Percentiles rank a stretch among this genome's conserved stretches.
Conservation (phyloP, 2,329 filamentous ascomycete species). For the Rutstroemia sp. region DNA sequence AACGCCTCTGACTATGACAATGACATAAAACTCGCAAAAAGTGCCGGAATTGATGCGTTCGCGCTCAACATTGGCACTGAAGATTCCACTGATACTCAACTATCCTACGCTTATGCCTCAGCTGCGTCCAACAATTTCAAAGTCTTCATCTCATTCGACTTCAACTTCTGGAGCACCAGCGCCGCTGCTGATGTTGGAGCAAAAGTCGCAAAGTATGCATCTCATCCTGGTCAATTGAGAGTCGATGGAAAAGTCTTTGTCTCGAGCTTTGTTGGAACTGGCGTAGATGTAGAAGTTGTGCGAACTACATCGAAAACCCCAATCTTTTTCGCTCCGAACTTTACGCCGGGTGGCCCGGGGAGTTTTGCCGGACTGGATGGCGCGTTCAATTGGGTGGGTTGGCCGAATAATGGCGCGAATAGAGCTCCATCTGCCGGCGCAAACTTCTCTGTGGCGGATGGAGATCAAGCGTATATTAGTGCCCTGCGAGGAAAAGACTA, state of each 20-base stretch:
- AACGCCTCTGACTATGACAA: slow-evolving; percentile 13
- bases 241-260: slow-evolving; percentile 31
- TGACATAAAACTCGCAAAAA: slow-evolving; percentile 18
- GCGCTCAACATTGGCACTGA: slow-evolving; percentile 29
- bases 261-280: slow-evolving; percentile 45
- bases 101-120: slow-evolving; percentile 25
- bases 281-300: slow-evolving; percentile 32
- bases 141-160: slow-evolving; percentile 31
- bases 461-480: background rate
- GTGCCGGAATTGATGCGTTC: slow-evolving; percentile 31
- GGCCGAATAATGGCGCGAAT: slow-evolving; percentile 7
- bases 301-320: slow-evolving; percentile 22
- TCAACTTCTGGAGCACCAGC: slow-evolving; percentile 12
- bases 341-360: background rate
- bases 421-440: background rate
- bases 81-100: slow-evolving; percentile 25
- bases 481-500: background rate
- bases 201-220: slow-evolving; percentile 25
- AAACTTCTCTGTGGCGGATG: background rate
- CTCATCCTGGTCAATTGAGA: slow-evolving; percentile 29
- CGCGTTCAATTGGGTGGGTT: slow-evolving; percentile 7
- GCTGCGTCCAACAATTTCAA: slow-evolving; percentile 24
- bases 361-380: slow-evolving; percentile 1
- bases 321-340: slow-evolving; percentile 12
- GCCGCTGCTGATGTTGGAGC: slow-evolving; percentile 17